Evolutionary conservation across 805 yeast species (phyloP).

Genomic region (Huiozyma sinensis): DNA sequence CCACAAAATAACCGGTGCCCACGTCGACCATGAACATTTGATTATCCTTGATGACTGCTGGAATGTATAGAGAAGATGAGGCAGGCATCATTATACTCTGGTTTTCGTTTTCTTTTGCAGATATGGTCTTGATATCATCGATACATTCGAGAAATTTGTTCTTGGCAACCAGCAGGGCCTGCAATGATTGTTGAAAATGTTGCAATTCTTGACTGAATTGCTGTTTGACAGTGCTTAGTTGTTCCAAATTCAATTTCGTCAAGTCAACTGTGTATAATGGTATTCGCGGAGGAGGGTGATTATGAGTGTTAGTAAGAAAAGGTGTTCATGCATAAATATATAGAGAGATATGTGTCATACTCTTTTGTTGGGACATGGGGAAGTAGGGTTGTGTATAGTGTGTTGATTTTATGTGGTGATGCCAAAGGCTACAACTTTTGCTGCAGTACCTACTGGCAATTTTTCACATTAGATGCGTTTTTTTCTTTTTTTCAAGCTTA

Average conservation of each 20-base stretch:
- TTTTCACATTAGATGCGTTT: too few relatives aligned
- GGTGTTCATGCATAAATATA: conserved; percentile 1
- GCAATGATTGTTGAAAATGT: conserved; percentile 73
- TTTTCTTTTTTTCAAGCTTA: too few relatives aligned
- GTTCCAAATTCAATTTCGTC: conserved; percentile 67
- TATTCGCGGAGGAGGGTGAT: not conserved
- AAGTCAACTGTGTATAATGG: conserved; percentile 42
- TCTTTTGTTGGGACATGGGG: conserved; percentile 21
- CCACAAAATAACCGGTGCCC: conserved; percentile 93
- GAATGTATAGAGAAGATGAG: conserved; percentile 80
- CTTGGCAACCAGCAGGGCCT: conserved; percentile 76
- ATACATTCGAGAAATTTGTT: conserved; percentile 74
- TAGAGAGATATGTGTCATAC: conserved; percentile 10
- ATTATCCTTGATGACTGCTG: conserved; percentile 61
- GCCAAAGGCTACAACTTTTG: too few relatives aligned
- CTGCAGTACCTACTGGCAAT: too few relatives aligned
- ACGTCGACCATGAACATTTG: conserved; percentile 79
- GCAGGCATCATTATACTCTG: conserved; percentile 70
- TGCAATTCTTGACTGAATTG: conserved; percentile 78
- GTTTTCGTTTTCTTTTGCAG: conserved; percentile 32
- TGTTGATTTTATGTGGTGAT: too few relatives aligned
- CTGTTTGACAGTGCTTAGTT: conserved; percentile 70
- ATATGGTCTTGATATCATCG: conserved; percentile 49
- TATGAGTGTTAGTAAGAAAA: conserved; percentile 2
- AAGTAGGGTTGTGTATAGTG: too few relatives aligned